Percentiles rank a stretch among this genome's conserved stretches.
Evolutionary conservation across 371 early-diverging fungal genomes (phyloP).

Genomic region (Funneliformis caledonium): DNA sequence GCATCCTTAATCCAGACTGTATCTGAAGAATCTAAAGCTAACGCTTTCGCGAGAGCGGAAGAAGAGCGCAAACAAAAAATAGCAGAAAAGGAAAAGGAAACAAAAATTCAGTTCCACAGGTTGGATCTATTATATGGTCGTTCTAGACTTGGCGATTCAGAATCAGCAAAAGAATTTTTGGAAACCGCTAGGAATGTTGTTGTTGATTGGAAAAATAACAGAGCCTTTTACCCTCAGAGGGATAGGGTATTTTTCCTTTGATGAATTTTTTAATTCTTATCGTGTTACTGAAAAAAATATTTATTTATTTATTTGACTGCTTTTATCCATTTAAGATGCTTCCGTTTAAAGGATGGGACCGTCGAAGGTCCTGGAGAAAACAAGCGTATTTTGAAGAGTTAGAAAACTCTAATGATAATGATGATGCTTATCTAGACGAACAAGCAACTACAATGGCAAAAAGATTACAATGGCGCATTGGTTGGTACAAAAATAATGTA

Average conservation of each 20-base stretch:
- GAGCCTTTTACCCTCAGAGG: conserved; percentile 60
- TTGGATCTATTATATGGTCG: conserved; percentile 29
- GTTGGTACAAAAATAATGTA: neutral
- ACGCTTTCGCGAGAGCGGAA: neutral
- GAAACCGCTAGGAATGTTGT: conserved; percentile 55
- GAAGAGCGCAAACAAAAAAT: conserved; percentile 19
- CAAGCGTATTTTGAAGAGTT: neutral
- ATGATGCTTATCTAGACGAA: conserved; percentile 36
- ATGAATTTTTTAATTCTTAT: neutral
- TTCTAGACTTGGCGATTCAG: neutral
- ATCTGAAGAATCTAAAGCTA: conserved; percentile 4
- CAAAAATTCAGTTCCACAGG: conserved; percentile 44
- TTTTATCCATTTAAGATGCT: conserved; percentile 14
- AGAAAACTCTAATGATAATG: conserved; percentile 7
- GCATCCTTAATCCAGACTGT: neutral
- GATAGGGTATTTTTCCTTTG: conserved; percentile 46
- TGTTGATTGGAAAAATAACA: conserved; percentile 56
- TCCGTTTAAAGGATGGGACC: conserved; percentile 18
- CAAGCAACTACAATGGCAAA: conserved; percentile 36
- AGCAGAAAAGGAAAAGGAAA: conserved; percentile 42
- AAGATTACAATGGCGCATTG: conserved; percentile 33
- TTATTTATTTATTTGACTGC: neutral
- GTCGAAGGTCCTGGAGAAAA: conserved; percentile 21
- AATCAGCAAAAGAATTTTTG: conserved; percentile 50
- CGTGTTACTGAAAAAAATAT: neutral